phyloP scores from a whole-genome alignment of 2,329 filamentous ascomycete species.

The Venturia oleaginea region DNA sequence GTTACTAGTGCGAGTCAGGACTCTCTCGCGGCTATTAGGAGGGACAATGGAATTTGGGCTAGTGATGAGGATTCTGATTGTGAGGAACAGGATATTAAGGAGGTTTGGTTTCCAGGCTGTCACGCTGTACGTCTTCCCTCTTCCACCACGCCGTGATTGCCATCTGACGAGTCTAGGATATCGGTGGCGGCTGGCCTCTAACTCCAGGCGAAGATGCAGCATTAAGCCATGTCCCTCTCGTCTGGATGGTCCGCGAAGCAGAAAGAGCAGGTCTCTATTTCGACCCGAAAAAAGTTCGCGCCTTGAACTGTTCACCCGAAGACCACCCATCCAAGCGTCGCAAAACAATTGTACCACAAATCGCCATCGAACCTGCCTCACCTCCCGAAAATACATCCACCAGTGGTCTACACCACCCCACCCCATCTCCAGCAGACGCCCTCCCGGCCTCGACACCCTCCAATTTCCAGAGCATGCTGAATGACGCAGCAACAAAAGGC shows the following conservation, averaged over 20 bases:
- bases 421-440: slow-evolving; percentile 5
- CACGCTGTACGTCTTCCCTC: slow-evolving; percentile 44
- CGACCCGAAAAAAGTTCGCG: slow-evolving; percentile 56
- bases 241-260: slow-evolving; percentile 62
- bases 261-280: slow-evolving; percentile 59
- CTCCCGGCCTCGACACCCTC: slow-evolving; percentile 15
- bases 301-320: slow-evolving; percentile 53
- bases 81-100: slow-evolving; percentile 62
- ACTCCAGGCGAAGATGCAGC: slow-evolving; percentile 46
- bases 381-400: background rate
- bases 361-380: slow-evolving; percentile 4
- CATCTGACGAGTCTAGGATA: slow-evolving; percentile 38
- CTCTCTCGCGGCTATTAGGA: slow-evolving; percentile 20
- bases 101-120: slow-evolving; percentile 72
- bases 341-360: background rate
- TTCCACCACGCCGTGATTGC: slow-evolving; percentile 9
- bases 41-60: slow-evolving; percentile 23
- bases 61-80: slow-evolving; percentile 23
- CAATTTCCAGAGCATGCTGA: slow-evolving; percentile 50
- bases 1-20: slow-evolving; percentile 22
- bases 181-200: slow-evolving; percentile 65
- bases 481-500: slow-evolving; percentile 44
- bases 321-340: slow-evolving; percentile 16
- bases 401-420: slow-evolving; percentile 18
- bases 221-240: slow-evolving; percentile 57